These are phyloP conservation scores for Xylariaceae sp. DNA, from an alignment of 2,329 filamentous ascomycete species.

Conservation along the genomic window DNA sequence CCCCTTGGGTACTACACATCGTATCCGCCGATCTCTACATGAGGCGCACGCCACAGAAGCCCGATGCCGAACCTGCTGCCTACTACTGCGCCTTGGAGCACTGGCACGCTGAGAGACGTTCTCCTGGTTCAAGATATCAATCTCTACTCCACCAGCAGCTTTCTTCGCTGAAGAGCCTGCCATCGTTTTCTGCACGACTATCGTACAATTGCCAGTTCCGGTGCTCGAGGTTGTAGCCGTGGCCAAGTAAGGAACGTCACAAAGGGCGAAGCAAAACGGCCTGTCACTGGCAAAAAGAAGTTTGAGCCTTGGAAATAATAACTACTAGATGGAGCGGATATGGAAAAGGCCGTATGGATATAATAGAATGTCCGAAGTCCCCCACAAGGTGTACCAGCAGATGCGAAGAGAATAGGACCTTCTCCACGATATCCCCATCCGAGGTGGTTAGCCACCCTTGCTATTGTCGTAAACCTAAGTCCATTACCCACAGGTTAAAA, in stretches of 20 bases:
- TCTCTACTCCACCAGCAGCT: conserved; percentile 15
- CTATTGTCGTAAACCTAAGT: conserved; percentile 3
- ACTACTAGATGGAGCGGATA: conserved; percentile 4
- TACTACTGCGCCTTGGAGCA: conserved; percentile 20
- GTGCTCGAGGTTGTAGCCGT: conserved; percentile 8
- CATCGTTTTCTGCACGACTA: conserved; percentile 9
- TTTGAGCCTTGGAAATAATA: conserved; percentile 3
- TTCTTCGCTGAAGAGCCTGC: conserved; percentile 13
- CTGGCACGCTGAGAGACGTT: conserved; percentile 25
- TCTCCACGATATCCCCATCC: conserved; percentile 29
- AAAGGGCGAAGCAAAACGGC: conserved; percentile 11
- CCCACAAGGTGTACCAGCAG: conserved; percentile 22
- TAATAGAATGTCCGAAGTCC: conserved; percentile 21
- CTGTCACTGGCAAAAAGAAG: conserved; percentile 10
- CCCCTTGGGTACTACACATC: conserved; percentile 30
- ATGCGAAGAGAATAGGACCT: conserved; percentile 15
- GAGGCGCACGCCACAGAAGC: conserved; percentile 30
- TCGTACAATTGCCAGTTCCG: conserved; percentile 13
- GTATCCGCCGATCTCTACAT: conserved; percentile 30
- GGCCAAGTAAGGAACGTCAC: conserved; percentile 16
- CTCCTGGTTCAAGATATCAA: conserved; percentile 28
- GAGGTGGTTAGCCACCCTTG: conserved; percentile 9
- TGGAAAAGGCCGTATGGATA: conserved; percentile 12
- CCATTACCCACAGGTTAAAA: conserved; percentile 13
- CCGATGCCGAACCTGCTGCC: conserved; percentile 27